A percentile compares a stretch with the other conserved stretches of the same genome.
phyloP scores from a whole-genome alignment of 805 yeast species.

The Saccharomyces mikatae region DNA sequence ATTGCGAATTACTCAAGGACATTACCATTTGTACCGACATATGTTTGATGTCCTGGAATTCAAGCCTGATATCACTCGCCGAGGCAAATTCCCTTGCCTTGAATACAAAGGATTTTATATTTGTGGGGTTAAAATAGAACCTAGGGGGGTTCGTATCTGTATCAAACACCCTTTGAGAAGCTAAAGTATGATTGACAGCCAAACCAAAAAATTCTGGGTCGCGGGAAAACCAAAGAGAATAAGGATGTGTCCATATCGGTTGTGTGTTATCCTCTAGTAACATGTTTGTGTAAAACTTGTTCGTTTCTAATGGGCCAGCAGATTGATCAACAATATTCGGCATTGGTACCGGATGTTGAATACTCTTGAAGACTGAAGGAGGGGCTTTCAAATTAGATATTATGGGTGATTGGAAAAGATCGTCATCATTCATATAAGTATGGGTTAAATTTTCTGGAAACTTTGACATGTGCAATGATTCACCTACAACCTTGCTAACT shows the following conservation, averaged over 20 bases:
- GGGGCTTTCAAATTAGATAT: not conserved
- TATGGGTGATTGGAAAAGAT: not conserved
- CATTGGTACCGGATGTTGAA: conserved; percentile 20
- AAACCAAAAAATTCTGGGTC: conserved; percentile 46
- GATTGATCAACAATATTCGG: conserved; percentile 23
- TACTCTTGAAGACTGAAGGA: not conserved
- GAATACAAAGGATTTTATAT: conserved; percentile 50
- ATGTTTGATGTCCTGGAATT: conserved; percentile 27
- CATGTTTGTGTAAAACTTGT: conserved; percentile 69
- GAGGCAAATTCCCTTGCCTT: conserved; percentile 35
- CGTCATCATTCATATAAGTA: not conserved
- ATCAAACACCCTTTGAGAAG: conserved; percentile 58
- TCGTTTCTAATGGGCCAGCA: conserved; percentile 52
- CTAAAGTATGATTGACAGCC: conserved; percentile 57
- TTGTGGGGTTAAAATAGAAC: conserved; percentile 62
- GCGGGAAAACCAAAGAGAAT: conserved; percentile 59
- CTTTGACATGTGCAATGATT: not conserved
- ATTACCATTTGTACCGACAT: conserved; percentile 30
- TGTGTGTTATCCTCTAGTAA: conserved; percentile 55
- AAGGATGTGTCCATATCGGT: conserved; percentile 77
- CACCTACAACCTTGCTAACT: not conserved
- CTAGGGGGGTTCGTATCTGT: conserved; percentile 46
- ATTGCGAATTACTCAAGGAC: conserved; percentile 29
- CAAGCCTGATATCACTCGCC: conserved; percentile 16
- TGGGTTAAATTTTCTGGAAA: not conserved